Evolutionary conservation across 768 basidiomycete species (phyloP).

Genomic region (Rhizopogon vesiculosus): DNA sequence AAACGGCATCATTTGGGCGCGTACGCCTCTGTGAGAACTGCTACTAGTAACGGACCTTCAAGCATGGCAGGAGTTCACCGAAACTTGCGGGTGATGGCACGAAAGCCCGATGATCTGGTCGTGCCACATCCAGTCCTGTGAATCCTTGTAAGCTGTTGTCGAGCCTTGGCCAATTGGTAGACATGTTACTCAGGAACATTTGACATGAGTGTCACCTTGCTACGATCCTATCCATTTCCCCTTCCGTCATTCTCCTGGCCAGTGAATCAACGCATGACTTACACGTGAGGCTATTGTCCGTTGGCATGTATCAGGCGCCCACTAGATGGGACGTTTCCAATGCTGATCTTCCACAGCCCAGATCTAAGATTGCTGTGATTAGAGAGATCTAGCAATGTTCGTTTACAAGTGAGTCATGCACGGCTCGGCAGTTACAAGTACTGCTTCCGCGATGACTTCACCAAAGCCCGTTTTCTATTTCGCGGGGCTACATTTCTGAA

Average conservation of each 20-base stretch:
- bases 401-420: not conserved
- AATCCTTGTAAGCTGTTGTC: constrained; percentile 11
- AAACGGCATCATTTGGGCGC: constrained; percentile 22
- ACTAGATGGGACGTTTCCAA: constrained; percentile 4
- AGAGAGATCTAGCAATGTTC: not conserved
- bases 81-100: constrained; percentile 6
- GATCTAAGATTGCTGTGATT: not conserved
- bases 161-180: constrained; percentile 8
- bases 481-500: not conserved
- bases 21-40: constrained; percentile 2
- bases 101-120: constrained; percentile 14
- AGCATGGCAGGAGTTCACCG: constrained; percentile 1
- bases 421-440: not conserved
- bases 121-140: constrained; percentile 16
- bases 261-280: not conserved
- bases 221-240: not conserved
- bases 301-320: not conserved
- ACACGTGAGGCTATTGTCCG: not conserved
- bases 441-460: not conserved
- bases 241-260: not conserved
- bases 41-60: not conserved
- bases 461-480: not conserved
- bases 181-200: constrained; percentile 20
- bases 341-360: constrained; percentile 6
- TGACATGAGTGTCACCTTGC: constrained; percentile 4